Evolutionary conservation across 306 rosid species (phyloP).

Genomic region (Ziziphus jujuba): DNA sequence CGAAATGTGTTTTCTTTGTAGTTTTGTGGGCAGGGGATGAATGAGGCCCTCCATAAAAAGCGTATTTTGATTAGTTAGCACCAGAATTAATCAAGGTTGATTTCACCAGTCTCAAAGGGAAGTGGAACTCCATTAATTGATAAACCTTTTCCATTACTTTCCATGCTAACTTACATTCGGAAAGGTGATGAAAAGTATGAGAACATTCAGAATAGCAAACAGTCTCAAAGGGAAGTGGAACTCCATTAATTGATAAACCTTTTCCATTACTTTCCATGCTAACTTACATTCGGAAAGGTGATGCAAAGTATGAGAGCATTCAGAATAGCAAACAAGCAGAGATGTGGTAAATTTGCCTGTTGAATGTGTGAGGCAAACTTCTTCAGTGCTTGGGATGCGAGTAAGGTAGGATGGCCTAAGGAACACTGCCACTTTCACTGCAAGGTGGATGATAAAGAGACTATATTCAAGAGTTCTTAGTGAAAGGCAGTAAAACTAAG

Average conservation of each 20-base stretch:
- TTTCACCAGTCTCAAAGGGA: constrained; percentile 94
- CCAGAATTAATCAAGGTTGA: no score
- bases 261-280: constrained; percentile 99
- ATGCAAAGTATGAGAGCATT: constrained; percentile 20
- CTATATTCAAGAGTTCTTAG: not conserved
- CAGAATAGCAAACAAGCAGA: constrained; percentile 16
- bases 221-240: constrained; percentile 82
- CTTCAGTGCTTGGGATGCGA: constrained; percentile 95
- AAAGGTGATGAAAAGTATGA: constrained; percentile 18
- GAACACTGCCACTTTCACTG: constrained; percentile 21
- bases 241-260: constrained; percentile 92
- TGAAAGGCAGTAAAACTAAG: not conserved
- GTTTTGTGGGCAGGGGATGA: no score
- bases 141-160: constrained; percentile 97
- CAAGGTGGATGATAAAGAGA: constrained; percentile 21
- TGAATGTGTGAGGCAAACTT: constrained; percentile 97
- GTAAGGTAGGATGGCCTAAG: constrained; percentile 91
- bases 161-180: constrained; percentile 89
- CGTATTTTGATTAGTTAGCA: no score
- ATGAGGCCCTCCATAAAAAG: no score
- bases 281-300: constrained; percentile 49
- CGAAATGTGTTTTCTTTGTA: no score
- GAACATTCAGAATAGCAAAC: no score
- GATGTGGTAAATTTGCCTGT: constrained; percentile 52
- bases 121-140: constrained; percentile 85